Conservation (phyloP, 2,329 filamentous ascomycete species). For the Sphaceloma murrayae region DNA sequence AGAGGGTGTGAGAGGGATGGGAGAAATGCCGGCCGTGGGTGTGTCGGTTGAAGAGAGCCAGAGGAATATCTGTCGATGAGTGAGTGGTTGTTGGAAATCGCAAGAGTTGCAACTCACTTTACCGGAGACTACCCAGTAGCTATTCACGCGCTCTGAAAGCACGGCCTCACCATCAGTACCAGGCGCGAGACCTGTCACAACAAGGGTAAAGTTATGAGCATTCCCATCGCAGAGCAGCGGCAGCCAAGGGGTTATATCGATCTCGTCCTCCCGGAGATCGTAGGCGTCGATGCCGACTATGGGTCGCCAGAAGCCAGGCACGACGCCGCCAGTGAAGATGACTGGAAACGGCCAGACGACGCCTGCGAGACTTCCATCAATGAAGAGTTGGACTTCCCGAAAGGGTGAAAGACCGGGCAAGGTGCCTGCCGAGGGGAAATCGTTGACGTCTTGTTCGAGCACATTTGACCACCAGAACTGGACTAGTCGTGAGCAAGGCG, state of each 20-base stretch:
- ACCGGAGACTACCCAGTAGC: slow-evolving; percentile 65
- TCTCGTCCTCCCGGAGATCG: slow-evolving; percentile 68
- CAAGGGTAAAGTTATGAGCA: slow-evolving; percentile 58
- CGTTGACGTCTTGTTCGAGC: slow-evolving; percentile 48
- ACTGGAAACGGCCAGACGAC: slow-evolving; percentile 74
- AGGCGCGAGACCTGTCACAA: slow-evolving; percentile 56
- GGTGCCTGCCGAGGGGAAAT: slow-evolving; percentile 48
- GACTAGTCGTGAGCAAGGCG: neutral
- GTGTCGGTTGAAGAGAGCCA: slow-evolving; percentile 51
- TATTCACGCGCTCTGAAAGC: slow-evolving; percentile 49
- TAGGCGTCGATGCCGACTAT: slow-evolving; percentile 71
- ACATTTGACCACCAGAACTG: slow-evolving; percentile 76
- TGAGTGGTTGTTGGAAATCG: neutral
- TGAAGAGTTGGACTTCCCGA: slow-evolving; percentile 65
- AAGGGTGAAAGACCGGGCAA: slow-evolving; percentile 63
- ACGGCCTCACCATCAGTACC: slow-evolving; percentile 39
- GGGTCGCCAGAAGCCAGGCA: slow-evolving; percentile 66
- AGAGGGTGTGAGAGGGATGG: slow-evolving; percentile 29
- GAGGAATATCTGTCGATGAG: slow-evolving; percentile 49
- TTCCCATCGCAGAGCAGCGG: slow-evolving; percentile 57
- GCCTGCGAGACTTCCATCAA: slow-evolving; percentile 64
- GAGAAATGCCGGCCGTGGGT: slow-evolving; percentile 43
- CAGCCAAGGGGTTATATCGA: slow-evolving; percentile 71
- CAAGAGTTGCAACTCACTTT: slow-evolving; percentile 36
- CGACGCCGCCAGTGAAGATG: slow-evolving; percentile 72